phyloP scores from a whole-genome alignment of 805 yeast species.

The Hanseniaspora mollemarum region DNA sequence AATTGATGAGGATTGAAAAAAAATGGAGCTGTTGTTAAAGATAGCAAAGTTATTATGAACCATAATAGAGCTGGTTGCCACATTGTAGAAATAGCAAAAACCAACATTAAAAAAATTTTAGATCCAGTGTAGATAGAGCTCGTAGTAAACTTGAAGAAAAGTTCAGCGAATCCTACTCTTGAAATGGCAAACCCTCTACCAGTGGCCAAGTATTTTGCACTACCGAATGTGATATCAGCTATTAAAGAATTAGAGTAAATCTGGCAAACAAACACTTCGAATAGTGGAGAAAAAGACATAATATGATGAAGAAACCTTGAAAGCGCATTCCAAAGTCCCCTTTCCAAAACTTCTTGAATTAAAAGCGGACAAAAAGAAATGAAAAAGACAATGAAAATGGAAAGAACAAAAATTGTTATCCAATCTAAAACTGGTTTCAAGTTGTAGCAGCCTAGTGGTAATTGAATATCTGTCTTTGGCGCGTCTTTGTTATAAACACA shows the following conservation, averaged over 20 bases:
- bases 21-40: slow-evolving; percentile 60
- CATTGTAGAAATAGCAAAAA: slow-evolving; percentile 68
- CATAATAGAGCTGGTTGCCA: slow-evolving; percentile 67
- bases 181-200: slow-evolving; percentile 91
- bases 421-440: slow-evolving; percentile 77
- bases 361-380: slow-evolving; percentile 80
- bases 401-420: slow-evolving; percentile 78
- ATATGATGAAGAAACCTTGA: slow-evolving; percentile 65
- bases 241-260: slow-evolving; percentile 71
- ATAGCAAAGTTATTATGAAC: slow-evolving; percentile 61
- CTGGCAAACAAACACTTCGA: slow-evolving; percentile 92
- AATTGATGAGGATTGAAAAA: slow-evolving; percentile 71
- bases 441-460: slow-evolving; percentile 78
- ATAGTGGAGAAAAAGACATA: slow-evolving; percentile 72
- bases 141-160: slow-evolving; percentile 67
- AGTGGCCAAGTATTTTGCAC: slow-evolving; percentile 82
- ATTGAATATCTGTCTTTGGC: slow-evolving; percentile 62
- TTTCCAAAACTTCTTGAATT: slow-evolving; percentile 77
- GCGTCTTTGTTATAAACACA: slow-evolving; percentile 56
- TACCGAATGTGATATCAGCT: slow-evolving; percentile 74
- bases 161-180: slow-evolving; percentile 55
- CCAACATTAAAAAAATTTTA: slow-evolving; percentile 51
- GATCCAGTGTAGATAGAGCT: slow-evolving; percentile 72
- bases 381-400: slow-evolving; percentile 85
- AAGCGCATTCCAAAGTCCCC: slow-evolving; percentile 67